Conservation (phyloP, 495 filamentous ascomycete species). For the Hypomontagnella submonticulosa region DNA sequence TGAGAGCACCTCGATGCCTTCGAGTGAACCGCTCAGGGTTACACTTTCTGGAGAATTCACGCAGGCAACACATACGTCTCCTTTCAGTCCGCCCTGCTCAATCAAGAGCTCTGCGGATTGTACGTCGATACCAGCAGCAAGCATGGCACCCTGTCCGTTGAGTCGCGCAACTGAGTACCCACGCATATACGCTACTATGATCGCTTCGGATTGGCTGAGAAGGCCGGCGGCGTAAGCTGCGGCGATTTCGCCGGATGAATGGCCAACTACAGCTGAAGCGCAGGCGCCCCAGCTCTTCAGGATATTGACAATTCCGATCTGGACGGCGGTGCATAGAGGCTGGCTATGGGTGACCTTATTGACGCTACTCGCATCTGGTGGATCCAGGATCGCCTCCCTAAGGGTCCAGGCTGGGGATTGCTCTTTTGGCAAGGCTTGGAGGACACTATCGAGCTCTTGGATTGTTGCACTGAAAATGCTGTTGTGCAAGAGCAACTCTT, state of each 20-base stretch:
- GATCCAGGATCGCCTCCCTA: slow-evolving; percentile 12
- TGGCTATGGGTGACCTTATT: slow-evolving; percentile 52
- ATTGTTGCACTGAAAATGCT: slow-evolving; percentile 47
- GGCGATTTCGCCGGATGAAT: slow-evolving; percentile 73
- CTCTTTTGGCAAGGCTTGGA: slow-evolving; percentile 28
- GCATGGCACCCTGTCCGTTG: slow-evolving; percentile 52
- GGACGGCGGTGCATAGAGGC: slow-evolving; percentile 61
- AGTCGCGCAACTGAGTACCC: slow-evolving; percentile 51
- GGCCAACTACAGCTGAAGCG: slow-evolving; percentile 64
- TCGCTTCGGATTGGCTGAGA: slow-evolving; percentile 57
- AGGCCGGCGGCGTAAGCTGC: slow-evolving; percentile 61
- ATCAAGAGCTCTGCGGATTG: slow-evolving; percentile 28
- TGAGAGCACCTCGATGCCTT: slow-evolving; percentile 50
- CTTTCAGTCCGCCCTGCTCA: neutral
- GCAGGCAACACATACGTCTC: slow-evolving; percentile 56
- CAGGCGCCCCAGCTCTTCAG: slow-evolving; percentile 60
- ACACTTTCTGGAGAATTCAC: slow-evolving; percentile 59
- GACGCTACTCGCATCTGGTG: slow-evolving; percentile 1
- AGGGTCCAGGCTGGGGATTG: slow-evolving; percentile 36
- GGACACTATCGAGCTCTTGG: slow-evolving; percentile 44
- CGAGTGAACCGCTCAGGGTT: slow-evolving; percentile 59
- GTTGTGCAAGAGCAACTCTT: slow-evolving; percentile 5
- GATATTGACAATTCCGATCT: slow-evolving; percentile 63
- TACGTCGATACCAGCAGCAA: neutral
- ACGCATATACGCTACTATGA: slow-evolving; percentile 61